These are phyloP conservation scores for Rhizomucor pusillus DNA, from an alignment of 371 early-diverging fungal species.

Conservation along the genomic window DNA sequence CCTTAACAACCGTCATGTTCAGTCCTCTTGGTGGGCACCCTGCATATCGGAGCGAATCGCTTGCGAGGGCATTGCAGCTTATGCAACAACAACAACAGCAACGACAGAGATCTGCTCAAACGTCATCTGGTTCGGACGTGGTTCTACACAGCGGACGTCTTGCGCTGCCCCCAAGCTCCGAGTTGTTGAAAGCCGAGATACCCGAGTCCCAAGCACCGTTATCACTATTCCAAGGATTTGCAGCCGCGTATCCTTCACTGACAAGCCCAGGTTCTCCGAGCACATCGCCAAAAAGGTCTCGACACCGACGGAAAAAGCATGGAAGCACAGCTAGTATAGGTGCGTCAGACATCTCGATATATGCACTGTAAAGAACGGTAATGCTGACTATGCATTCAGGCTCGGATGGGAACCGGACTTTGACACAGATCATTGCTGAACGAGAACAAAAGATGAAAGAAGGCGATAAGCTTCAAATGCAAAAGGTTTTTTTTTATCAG, in stretches of 20 bases:
- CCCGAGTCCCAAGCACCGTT: constrained; percentile 56
- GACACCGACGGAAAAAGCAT: constrained; percentile 41
- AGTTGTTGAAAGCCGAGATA: constrained; percentile 52
- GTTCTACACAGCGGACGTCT: constrained; percentile 23
- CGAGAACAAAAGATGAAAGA: constrained; percentile 52
- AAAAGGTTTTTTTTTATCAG: constrained; percentile 41
- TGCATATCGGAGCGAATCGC: constrained; percentile 43
- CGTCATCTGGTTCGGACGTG: constrained; percentile 14
- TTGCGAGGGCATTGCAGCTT: constrained; percentile 42
- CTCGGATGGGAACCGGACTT: too few relatives aligned
- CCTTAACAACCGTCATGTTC: constrained; percentile 47
- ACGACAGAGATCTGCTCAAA: constrained; percentile 9
- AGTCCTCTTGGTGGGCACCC: constrained; percentile 47
- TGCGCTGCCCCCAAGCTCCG: constrained; percentile 45
- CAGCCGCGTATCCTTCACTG: constrained; percentile 54
- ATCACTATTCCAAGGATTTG: constrained; percentile 63
- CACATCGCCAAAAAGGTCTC: constrained; percentile 19
- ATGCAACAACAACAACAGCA: constrained; percentile 44
- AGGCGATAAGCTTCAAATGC: constrained; percentile 48
- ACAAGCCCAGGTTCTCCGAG: constrained; percentile 18
- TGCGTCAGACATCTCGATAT: neutral
- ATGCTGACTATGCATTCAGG: too few relatives aligned
- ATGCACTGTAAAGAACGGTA: neutral
- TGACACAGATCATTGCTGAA: constrained; percentile 44
- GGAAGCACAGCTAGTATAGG: too few relatives aligned